These are phyloP conservation scores for sunflower (Helianthus annuus) DNA, from an alignment of 129 eudicot genomes.

Conservation along the genomic window DNA sequence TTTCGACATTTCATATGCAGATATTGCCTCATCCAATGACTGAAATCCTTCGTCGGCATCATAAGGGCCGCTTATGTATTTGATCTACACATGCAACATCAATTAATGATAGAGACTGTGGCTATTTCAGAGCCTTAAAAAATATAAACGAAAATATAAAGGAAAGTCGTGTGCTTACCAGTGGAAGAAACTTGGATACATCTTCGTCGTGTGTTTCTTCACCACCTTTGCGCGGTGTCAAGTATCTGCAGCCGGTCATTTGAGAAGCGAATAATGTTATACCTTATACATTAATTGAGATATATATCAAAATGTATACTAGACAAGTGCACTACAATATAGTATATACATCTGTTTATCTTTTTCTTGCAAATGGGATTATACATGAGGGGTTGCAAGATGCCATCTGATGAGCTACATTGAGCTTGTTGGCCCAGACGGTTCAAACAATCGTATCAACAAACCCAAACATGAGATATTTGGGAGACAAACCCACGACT, in stretches of 20 bases:
- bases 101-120: not conserved
- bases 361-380: too few relatives aligned
- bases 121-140: not conserved
- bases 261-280: too few relatives aligned
- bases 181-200: slow-evolving; percentile 57
- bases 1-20: slow-evolving; percentile 62
- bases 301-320: too few relatives aligned
- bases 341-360: too few relatives aligned
- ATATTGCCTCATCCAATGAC: slow-evolving; percentile 63
- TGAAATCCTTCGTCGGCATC: slow-evolving; percentile 78
- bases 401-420: too few relatives aligned
- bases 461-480: too few relatives aligned
- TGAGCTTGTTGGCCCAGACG: too few relatives aligned
- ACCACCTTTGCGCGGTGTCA: slow-evolving; percentile 48
- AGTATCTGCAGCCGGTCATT: slow-evolving; percentile 49
- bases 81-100: slow-evolving; percentile 45
- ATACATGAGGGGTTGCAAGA: not conserved
- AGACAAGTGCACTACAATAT: too few relatives aligned
- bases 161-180: slow-evolving; percentile 44
- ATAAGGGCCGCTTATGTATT: slow-evolving; percentile 80
- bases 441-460: too few relatives aligned
- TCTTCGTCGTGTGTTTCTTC: slow-evolving; percentile 48
- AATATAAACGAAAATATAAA: not conserved
- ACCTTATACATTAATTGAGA: too few relatives aligned
- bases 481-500: too few relatives aligned